phyloP scores from a whole-genome alignment of 2,329 filamentous ascomycete species.

The Sporothrix mexicana region DNA sequence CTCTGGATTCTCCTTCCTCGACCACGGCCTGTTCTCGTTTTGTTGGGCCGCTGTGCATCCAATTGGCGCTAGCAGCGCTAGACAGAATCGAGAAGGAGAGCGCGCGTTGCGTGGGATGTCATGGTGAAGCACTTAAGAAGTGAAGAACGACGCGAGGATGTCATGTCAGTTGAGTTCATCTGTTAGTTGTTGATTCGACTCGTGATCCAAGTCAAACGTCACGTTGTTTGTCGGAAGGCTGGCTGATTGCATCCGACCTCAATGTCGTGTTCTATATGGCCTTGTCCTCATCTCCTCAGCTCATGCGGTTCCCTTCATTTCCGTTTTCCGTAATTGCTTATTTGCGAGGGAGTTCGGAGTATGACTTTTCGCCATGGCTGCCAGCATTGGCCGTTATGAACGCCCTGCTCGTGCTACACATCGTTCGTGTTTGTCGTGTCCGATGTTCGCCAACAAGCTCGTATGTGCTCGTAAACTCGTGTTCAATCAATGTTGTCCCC shows the following conservation, averaged over 20 bases:
- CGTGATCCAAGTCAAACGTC: too few species aligned
- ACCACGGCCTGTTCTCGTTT: not conserved
- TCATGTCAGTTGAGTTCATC: too few species aligned
- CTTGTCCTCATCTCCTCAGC: not conserved
- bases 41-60: conserved; percentile 25
- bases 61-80: conserved; percentile 7
- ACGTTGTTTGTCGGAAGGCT: not conserved
- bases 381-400: not conserved
- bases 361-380: not conserved
- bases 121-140: too few species aligned
- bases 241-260: not conserved
- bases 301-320: not conserved
- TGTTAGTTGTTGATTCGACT: too few species aligned
- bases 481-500: not conserved
- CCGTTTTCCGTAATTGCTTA: not conserved
- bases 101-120: not conserved
- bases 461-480: not conserved
- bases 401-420: conserved; percentile 22
- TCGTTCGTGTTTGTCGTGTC: not conserved
- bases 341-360: not conserved
- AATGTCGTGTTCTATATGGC: not conserved
- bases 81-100: conserved; percentile 26
- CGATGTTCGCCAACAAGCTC: not conserved
- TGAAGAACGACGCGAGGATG: too few species aligned
- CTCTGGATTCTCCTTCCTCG: not conserved